Percentiles rank a stretch among this genome's conserved stretches.
Conservation (phyloP, 805 yeast genomes). For the Saturnispora saitoi region DNA sequence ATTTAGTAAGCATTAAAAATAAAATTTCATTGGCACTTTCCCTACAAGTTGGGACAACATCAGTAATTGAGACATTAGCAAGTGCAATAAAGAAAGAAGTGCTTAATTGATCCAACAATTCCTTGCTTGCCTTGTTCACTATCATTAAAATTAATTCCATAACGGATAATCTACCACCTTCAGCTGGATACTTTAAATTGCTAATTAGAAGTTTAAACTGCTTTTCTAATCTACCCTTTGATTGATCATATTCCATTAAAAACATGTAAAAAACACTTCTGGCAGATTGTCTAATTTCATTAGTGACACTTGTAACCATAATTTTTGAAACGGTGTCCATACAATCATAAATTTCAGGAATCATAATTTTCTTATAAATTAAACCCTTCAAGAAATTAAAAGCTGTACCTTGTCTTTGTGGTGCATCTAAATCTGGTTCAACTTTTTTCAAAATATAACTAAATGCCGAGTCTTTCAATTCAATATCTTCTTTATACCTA, state of each 20-base stretch:
- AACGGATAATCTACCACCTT: conserved; percentile 80
- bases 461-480: conserved; percentile 60
- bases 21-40: conserved; percentile 70
- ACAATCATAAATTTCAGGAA: conserved; percentile 85
- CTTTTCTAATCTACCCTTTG: conserved; percentile 72
- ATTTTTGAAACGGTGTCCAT: conserved; percentile 74
- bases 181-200: conserved; percentile 77
- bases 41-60: conserved; percentile 69
- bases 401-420: conserved; percentile 80
- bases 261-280: conserved; percentile 78
- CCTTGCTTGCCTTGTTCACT: conserved; percentile 54
- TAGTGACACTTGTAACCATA: conserved; percentile 83
- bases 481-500: conserved; percentile 57
- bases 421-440: conserved; percentile 84
- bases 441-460: conserved; percentile 65
- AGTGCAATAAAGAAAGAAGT: conserved; percentile 78
- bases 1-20: conserved; percentile 42
- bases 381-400: conserved; percentile 75
- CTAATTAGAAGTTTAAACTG: conserved; percentile 74
- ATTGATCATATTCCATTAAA: conserved; percentile 90
- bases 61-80: conserved; percentile 69
- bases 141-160: conserved; percentile 76
- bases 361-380: conserved; percentile 60
- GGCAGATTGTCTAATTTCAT: conserved; percentile 75
- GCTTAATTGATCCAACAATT: conserved; percentile 50